Evolutionary conservation across 345 rosid species (phyloP).

Genomic region (Aquilaria malaccensis): DNA sequence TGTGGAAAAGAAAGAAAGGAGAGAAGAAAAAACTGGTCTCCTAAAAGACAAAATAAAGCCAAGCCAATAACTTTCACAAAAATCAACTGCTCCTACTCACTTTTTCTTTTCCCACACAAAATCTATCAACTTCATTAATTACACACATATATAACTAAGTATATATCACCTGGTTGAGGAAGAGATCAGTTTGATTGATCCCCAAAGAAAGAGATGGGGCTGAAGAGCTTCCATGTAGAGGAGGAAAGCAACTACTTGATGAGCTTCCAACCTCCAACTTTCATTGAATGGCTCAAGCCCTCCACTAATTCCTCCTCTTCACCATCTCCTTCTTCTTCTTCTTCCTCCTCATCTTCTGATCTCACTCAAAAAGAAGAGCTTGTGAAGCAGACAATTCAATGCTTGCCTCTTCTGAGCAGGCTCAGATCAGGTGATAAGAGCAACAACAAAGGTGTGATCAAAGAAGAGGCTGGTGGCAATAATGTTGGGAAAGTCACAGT

Average conservation of each 20-base stretch:
- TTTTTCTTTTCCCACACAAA: slow-evolving; percentile 36
- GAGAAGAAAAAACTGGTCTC: slow-evolving; percentile 8
- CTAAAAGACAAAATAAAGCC: slow-evolving; percentile 49
- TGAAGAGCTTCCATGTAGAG: slow-evolving; percentile 36
- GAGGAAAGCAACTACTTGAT: slow-evolving; percentile 13
- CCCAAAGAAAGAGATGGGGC: slow-evolving; percentile 33
- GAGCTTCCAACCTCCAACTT: slow-evolving; percentile 36
- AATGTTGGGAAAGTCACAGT: slow-evolving; percentile 29
- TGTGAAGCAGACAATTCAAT: slow-evolving; percentile 24
- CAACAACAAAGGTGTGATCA: slow-evolving; percentile 23
- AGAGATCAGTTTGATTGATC: slow-evolving; percentile 4
- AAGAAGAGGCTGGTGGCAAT: slow-evolving; percentile 22
- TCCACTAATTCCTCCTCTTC: slow-evolving; percentile 21
- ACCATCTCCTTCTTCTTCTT: slow-evolving; percentile 13
- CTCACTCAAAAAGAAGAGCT: slow-evolving; percentile 6
- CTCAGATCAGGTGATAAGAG: slow-evolving; percentile 27
- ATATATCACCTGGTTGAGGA: slow-evolving; percentile 16
- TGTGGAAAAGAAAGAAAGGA: slow-evolving; percentile 21
- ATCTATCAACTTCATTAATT: slow-evolving; percentile 12
- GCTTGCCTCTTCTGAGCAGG: slow-evolving; percentile 56
- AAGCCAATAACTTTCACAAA: slow-evolving; percentile 13
- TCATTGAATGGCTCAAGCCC: slow-evolving; percentile 89
- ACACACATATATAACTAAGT: slow-evolving; percentile 38
- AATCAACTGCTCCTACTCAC: slow-evolving; percentile 33
- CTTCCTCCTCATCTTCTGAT: slow-evolving; percentile 22